Evolutionary conservation across 2,329 filamentous ascomycete species (phyloP), one percentile per base, ranked within the genome.

Genomic region (Immersiporthe knoxdaviesiana): DNA sequence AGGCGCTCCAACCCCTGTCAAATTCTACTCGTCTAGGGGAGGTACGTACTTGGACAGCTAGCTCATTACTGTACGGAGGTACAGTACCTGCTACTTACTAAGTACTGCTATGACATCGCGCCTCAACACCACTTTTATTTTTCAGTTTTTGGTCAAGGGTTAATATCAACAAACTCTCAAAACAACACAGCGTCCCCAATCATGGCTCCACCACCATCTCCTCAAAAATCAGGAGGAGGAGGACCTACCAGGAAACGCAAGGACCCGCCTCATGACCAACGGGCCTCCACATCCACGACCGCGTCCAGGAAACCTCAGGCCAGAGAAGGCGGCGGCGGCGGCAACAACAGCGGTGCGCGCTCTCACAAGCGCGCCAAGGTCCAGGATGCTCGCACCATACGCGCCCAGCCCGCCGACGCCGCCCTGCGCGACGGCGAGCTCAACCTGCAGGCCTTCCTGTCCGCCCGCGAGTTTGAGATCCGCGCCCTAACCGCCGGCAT

Each of bases 391-490:
- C 82, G 86, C 71, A 79, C 77, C 73, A 86, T 88, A 72, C 83
- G 83, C 52, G 79, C 82, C 24, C 85, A 87, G 74, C 79, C 81
- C 21, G 81, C 84, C 21, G 82, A 86, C 54, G 82, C 82, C 12
- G 85, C 84, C 8, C 79, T 87, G 32, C 84, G 84, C 64, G 89
- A 91, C 79, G 96, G 95, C 77, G 91, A 97, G 77, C 85, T 99
- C 70, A 91, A 97, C 77, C 86, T 97, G 65, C 89, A 92, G 73
- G 88, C 91, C 37, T 99, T 98, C 75, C 86, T 98, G 74, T 89
- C 89, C 74, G 90, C 93, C 14, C 91, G 94, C 70, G 91, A 97
- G 76, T 97, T 92, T 75, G 95, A 98, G 82, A 97, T 99, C 74
- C 88, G 88, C 68, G 91, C 94, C 1, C 83, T 98, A 61, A 92